Evolutionary conservation across 441 rosid species (phyloP).

Genomic region (Gossypium armourianum): DNA sequence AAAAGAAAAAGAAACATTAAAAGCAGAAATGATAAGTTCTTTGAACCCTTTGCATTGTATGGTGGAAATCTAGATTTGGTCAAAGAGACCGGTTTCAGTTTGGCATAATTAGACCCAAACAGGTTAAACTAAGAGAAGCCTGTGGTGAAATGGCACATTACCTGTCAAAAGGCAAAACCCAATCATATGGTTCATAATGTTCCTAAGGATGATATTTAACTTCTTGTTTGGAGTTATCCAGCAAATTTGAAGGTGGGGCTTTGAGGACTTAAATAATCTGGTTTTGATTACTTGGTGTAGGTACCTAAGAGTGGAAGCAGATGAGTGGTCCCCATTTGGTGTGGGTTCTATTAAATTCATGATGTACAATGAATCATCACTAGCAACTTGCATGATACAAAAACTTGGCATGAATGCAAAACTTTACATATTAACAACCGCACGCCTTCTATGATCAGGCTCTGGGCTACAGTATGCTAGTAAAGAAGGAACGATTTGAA

Average conservation of each 20-base stretch:
- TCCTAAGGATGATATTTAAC: too few relatives aligned
- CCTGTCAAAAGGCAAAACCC: not conserved
- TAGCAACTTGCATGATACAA: not conserved
- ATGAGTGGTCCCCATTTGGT: not conserved
- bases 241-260: too few relatives aligned
- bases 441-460: not conserved
- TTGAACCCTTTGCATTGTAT: not conserved
- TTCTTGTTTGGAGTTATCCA: too few relatives aligned
- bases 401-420: not conserved
- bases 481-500: not conserved
- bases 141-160: not conserved
- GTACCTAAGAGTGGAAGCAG: not conserved
- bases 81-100: not conserved
- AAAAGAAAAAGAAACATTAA: not conserved
- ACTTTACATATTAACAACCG: not conserved
- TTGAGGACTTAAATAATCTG: too few relatives aligned
- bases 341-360: not conserved
- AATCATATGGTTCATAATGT: not conserved
- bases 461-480: not conserved
- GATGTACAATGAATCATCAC: not conserved
- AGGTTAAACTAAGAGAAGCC: not conserved
- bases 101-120: not conserved
- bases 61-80: not conserved
- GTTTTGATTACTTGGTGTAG: not conserved
- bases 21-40: constrained; percentile 1